Percentiles rank a stretch among this genome's conserved stretches.
These are phyloP conservation scores for Hyphochytrium catenoides DNA, from an alignment of 352 stramenopile species.

Conservation along the genomic window DNA sequence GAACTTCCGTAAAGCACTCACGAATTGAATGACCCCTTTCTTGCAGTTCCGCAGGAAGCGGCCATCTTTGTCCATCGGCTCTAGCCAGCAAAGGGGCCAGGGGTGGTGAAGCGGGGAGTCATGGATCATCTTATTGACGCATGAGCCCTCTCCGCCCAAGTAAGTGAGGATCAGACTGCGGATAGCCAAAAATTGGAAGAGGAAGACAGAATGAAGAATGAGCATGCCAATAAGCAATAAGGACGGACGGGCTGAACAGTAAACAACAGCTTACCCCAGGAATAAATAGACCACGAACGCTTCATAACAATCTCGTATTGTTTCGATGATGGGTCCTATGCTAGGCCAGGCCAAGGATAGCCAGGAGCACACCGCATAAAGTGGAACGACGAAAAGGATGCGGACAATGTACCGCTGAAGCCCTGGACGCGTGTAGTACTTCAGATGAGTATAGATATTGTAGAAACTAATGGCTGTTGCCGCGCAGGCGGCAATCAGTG, in stretches of 20 bases:
- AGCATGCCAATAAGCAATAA: not conserved
- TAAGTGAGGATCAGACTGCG: conserved; percentile 2
- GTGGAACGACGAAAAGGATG: conserved; percentile 56
- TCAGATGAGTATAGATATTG: conserved; percentile 62
- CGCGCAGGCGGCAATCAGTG: conserved; percentile 22
- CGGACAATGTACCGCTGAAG: conserved; percentile 65
- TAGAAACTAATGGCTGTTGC: conserved; percentile 33
- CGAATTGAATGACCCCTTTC: conserved; percentile 69
- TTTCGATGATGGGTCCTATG: conserved; percentile 53
- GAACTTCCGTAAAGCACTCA: too few relatives aligned
- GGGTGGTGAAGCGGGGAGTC: conserved; percentile 47
- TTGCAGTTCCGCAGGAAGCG: conserved; percentile 60
- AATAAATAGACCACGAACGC: conserved; percentile 79
- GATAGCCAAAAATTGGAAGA: not conserved
- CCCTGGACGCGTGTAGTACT: conserved; percentile 46
- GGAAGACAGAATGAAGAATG: not conserved
- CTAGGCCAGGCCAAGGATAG: conserved; percentile 52
- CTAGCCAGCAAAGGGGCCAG: conserved; percentile 38
- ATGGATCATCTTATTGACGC: conserved; percentile 58
- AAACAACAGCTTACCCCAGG: conserved; percentile 62
- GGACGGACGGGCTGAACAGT: conserved; percentile 10
- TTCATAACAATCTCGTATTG: conserved; percentile 68
- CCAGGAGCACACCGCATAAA: conserved; percentile 56
- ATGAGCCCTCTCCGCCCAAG: conserved; percentile 53
- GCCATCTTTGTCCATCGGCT: conserved; percentile 44